These are phyloP conservation scores for Strobilomyces echinocephalus DNA, from an alignment of 768 basidiomycete genomes.

Conservation along the genomic window DNA sequence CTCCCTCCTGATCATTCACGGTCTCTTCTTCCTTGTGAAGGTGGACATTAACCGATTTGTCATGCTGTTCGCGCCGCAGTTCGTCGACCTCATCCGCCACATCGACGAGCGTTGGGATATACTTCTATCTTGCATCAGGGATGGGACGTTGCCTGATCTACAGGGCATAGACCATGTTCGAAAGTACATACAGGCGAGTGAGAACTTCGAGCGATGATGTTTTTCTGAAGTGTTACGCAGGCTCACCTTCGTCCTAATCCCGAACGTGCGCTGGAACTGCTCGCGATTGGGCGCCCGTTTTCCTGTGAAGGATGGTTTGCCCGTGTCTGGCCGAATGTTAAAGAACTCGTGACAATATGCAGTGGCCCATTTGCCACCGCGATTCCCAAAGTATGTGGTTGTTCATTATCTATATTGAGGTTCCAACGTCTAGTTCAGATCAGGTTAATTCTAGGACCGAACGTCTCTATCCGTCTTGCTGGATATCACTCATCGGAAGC, in stretches of 20 bases:
- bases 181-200: slow-evolving; percentile 8
- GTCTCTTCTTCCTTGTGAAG: slow-evolving; percentile 16
- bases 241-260: slow-evolving; percentile 10
- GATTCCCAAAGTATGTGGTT: slow-evolving; percentile 10
- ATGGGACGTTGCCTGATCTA: slow-evolving; percentile 14
- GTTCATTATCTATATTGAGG: background rate
- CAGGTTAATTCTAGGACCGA: slow-evolving; percentile 11
- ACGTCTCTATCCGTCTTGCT: background rate
- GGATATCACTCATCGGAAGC: slow-evolving; percentile 14
- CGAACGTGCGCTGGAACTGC: slow-evolving; percentile 14
- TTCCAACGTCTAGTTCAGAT: slow-evolving; percentile 2
- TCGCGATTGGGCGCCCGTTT: slow-evolving; percentile 9
- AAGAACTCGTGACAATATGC: background rate
- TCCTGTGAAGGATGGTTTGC: slow-evolving; percentile 12
- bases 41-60: background rate
- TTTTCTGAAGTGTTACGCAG: slow-evolving; percentile 1
- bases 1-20: slow-evolving; percentile 19
- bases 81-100: slow-evolving; percentile 12
- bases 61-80: background rate
- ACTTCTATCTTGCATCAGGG: slow-evolving; percentile 13
- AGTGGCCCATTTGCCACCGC: slow-evolving; percentile 8
- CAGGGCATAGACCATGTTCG: slow-evolving; percentile 11
- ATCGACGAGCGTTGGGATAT: slow-evolving; percentile 17
- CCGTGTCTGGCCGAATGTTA: slow-evolving; percentile 13
- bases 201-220: background rate